Evolutionary conservation across 2,329 filamentous ascomycete genomes (phyloP).

Genomic region (Xenoacremonium recifei): DNA sequence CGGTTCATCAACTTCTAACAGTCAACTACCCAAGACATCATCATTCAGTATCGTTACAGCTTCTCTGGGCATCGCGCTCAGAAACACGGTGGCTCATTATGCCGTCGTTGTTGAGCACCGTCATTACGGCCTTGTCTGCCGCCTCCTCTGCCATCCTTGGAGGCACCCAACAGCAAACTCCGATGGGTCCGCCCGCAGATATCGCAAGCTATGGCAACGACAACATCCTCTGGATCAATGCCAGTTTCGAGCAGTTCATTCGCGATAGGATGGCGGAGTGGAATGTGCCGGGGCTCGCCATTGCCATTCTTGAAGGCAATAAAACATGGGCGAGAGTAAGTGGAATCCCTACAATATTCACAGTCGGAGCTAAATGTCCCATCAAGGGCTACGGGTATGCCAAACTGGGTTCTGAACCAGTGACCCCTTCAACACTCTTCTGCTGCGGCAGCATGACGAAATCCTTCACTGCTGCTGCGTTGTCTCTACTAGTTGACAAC

Average conservation of each 20-base stretch:
- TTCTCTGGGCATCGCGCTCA: no score
- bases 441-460: slow-evolving; percentile 54
- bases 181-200: no score
- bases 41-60: no score
- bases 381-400: slow-evolving; percentile 41
- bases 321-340: slow-evolving; percentile 33
- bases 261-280: slow-evolving; percentile 25
- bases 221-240: slow-evolving; percentile 6
- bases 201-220: slow-evolving; percentile 5
- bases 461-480: slow-evolving; percentile 47
- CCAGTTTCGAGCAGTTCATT: slow-evolving; percentile 21
- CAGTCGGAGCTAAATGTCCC: not conserved
- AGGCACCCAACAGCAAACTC: no score
- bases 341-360: not conserved
- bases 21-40: no score
- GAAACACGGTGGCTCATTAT: no score
- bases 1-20: no score
- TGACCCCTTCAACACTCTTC: slow-evolving; percentile 47
- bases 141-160: no score
- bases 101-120: not conserved
- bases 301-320: slow-evolving; percentile 39
- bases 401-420: slow-evolving; percentile 31
- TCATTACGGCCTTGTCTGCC: no score
- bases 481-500: slow-evolving; percentile 46
- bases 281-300: slow-evolving; percentile 40